Evolutionary conservation across 768 basidiomycete genomes (phyloP).

Genomic region (Lactifluus volemus): DNA sequence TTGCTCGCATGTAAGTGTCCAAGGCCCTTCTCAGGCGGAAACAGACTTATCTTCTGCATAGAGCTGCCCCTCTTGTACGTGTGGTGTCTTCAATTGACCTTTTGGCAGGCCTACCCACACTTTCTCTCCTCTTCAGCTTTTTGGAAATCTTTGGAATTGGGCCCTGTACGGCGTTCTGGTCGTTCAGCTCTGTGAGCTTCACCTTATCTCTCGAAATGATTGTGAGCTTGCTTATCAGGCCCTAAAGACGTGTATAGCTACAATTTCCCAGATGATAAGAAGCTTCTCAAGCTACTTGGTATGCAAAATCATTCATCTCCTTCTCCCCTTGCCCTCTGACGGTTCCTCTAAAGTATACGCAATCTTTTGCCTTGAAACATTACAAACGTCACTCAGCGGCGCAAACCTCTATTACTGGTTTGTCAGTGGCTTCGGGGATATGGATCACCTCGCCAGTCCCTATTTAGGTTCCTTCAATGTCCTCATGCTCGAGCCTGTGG

Average conservation of each 20-base stretch:
- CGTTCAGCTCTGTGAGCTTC: constrained; percentile 2
- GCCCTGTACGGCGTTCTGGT: not conserved
- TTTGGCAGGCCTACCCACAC: not conserved
- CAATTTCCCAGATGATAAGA: constrained; percentile 2
- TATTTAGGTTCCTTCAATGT: constrained; percentile 11
- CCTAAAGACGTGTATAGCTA: constrained; percentile 7
- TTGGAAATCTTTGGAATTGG: constrained; percentile 11
- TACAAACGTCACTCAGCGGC: not conserved
- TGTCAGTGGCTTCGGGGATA: not conserved
- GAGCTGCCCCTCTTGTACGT: not conserved
- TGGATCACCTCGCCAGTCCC: not conserved
- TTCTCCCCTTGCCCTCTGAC: not conserved
- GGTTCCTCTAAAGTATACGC: constrained; percentile 13
- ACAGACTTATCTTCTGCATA: not conserved
- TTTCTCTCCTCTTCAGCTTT: not conserved
- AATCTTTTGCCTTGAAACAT: constrained; percentile 4
- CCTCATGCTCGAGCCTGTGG: constrained; percentile 21
- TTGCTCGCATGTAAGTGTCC: not conserved
- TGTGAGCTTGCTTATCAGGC: not conserved
- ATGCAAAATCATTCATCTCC: not conserved
- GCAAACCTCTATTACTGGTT: constrained; percentile 7
- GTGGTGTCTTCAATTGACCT: not conserved
- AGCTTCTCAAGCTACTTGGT: not conserved
- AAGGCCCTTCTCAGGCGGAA: not conserved
- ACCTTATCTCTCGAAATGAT: not conserved